Evolutionary conservation across 345 rosid species (phyloP).

Genomic region (Limnanthes douglasii): DNA sequence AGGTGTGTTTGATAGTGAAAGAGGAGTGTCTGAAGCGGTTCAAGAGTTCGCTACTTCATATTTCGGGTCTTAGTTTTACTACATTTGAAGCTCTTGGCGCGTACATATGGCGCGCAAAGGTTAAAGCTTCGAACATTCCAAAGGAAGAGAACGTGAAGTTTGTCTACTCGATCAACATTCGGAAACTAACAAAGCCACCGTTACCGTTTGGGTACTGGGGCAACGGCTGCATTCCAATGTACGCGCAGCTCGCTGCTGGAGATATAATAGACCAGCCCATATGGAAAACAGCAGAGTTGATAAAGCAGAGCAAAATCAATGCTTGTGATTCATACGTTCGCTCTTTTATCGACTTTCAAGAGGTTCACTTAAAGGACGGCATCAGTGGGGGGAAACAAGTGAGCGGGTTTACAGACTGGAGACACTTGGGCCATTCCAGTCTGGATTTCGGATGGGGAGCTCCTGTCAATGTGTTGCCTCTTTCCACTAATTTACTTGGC

Average conservation of each 20-base stretch:
- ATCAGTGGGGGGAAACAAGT: slow-evolving; percentile 40
- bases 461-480: slow-evolving; percentile 54
- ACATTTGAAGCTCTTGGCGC: slow-evolving; percentile 88
- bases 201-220: slow-evolving; percentile 76
- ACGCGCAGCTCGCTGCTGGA: slow-evolving; percentile 32
- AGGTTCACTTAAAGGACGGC: slow-evolving; percentile 28
- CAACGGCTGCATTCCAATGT: slow-evolving; percentile 71
- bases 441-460: slow-evolving; percentile 93
- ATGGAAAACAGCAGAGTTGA: slow-evolving; percentile 60
- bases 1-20: slow-evolving; percentile 40
- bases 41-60: slow-evolving; percentile 31
- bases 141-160: slow-evolving; percentile 39
- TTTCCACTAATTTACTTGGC: slow-evolving; percentile 49
- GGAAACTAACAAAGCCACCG: slow-evolving; percentile 48
- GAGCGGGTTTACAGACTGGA: slow-evolving; percentile 92
- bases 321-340: slow-evolving; percentile 50
- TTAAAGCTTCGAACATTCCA: slow-evolving; percentile 27
- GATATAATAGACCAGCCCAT: slow-evolving; percentile 47
- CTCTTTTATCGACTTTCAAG: slow-evolving; percentile 66
- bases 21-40: slow-evolving; percentile 54
- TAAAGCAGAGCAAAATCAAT: slow-evolving; percentile 58
- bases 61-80: slow-evolving; percentile 47
- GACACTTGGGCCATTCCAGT: slow-evolving; percentile 66
- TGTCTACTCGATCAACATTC: slow-evolving; percentile 48
- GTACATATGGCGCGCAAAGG: slow-evolving; percentile 81